Base-by-base conservation (phyloP, 2,329 filamentous ascomycete genomes). In the Trichoderma breve region DNA sequence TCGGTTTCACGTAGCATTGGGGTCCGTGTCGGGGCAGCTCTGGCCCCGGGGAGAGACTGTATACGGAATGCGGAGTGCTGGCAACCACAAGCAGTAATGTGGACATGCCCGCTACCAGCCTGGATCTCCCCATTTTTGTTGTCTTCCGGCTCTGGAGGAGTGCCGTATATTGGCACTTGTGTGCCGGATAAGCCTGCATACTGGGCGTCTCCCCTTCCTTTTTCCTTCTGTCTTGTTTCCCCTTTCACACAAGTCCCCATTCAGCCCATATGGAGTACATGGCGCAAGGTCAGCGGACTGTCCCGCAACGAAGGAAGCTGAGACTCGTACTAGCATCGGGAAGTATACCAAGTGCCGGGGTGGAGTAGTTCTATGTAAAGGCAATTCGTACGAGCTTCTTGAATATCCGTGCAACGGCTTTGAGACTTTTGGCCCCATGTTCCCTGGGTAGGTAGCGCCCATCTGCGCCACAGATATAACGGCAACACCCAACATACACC, bases 251-350 rank as follows among this genome's bases (percentile, higher is more conserved):
- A 68, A 21, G 55, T 15, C 36, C 34, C 53, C 53, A 18, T 60
- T 51, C 53, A 60, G 53, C 55, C 55, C 26, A 30, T 51, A 70
- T 70, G 66, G 66, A 70, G 57, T 60, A 47, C 66, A 69, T 69
- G 53, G 66, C 55, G 55, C 66, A 70, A 70, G 43, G 55, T 61
- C 66, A 61, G 57, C 57, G 28, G 66, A 36, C 21, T 36, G 57
- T 28, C 26, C 65, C 66, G 66, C 66, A 62, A 57, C 47, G 47
- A 57, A 28, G 55, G 39, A 60, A 28, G 66, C 57, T 62, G 66
- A 53, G 51, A 30, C 24, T 57, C 21, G 53, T 57, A 18, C 57
- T 67, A 18, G 51, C 47, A 57, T 67, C 39, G n/a, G 15, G 28
- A 32, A 32, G 8, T 7, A 60, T 24, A 60, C 18, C 65, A 68